These are phyloP conservation scores for Gastrodia elata DNA, from an alignment of 106 monocot species.

Conservation along the genomic window DNA sequence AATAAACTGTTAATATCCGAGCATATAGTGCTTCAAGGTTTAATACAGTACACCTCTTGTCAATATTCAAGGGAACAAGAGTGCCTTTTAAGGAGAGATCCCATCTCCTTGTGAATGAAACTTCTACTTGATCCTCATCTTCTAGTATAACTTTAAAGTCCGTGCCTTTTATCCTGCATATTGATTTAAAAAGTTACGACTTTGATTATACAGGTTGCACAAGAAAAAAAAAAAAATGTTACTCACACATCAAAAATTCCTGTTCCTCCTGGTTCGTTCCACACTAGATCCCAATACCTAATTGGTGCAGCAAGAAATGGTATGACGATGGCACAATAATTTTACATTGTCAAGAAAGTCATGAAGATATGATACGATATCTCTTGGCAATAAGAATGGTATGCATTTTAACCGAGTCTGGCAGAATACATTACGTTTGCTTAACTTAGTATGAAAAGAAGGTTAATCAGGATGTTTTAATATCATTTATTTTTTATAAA, in stretches of 20 bases:
- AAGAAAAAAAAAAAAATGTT: slow-evolving; percentile 7
- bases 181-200: neutral
- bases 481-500: too few relatives aligned
- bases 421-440: too few relatives aligned
- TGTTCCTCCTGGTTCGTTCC: slow-evolving; percentile 36
- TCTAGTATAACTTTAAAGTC: slow-evolving; percentile 38
- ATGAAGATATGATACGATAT: neutral
- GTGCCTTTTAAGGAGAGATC: slow-evolving; percentile 46
- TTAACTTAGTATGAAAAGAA: too few relatives aligned
- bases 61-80: slow-evolving; percentile 62
- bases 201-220: neutral
- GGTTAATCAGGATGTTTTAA: too few relatives aligned
- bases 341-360: neutral
- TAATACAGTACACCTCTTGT: slow-evolving; percentile 38
- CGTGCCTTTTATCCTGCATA: slow-evolving; percentile 57
- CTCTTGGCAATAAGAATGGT: neutral
- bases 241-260: slow-evolving; percentile 71
- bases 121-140: slow-evolving; percentile 59
- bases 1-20: neutral
- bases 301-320: neutral
- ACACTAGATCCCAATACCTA: slow-evolving; percentile 81
- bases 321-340: neutral
- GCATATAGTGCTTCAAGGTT: neutral
- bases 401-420: too few relatives aligned
- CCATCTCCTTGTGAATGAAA: slow-evolving; percentile 72